phyloP scores from a whole-genome alignment of 2,329 filamentous ascomycete species.

The Ceratocystiopsis brevicomis region DNA sequence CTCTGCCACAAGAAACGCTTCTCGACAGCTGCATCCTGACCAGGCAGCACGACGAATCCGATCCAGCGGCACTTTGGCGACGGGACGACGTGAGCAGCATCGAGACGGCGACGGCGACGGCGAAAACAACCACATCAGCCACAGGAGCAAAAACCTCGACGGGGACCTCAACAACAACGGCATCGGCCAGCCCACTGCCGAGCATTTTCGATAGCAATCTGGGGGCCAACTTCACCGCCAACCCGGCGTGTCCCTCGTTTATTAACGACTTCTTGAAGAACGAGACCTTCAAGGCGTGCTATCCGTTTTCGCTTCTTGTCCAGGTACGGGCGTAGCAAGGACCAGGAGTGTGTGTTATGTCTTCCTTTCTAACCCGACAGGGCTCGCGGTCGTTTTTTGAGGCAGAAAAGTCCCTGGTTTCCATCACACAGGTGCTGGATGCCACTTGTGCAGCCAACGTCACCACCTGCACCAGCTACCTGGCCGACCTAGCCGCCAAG shows the following conservation, averaged over 20 bases:
- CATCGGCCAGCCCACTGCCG: slow-evolving; percentile 29
- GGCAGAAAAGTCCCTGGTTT: slow-evolving; percentile 48
- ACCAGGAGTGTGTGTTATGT: too few relatives aligned
- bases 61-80: neutral
- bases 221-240: slow-evolving; percentile 38
- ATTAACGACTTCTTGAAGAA: slow-evolving; percentile 49
- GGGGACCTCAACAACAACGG: slow-evolving; percentile 7
- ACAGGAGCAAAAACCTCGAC: slow-evolving; percentile 2
- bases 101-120: neutral
- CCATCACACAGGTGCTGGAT: slow-evolving; percentile 62
- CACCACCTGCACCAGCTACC: slow-evolving; percentile 43
- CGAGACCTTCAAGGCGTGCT: slow-evolving; percentile 50
- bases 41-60: neutral
- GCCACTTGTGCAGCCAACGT: slow-evolving; percentile 54
- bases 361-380: slow-evolving; percentile 23
- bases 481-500: slow-evolving; percentile 44
- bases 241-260: slow-evolving; percentile 43
- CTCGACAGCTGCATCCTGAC: neutral
- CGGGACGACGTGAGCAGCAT: neutral
- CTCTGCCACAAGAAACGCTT: neutral
- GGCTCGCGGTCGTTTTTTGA: slow-evolving; percentile 75
- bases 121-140: slow-evolving; percentile 4
- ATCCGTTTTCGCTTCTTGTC: slow-evolving; percentile 69
- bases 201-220: slow-evolving; percentile 48
- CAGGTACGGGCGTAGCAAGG: slow-evolving; percentile 31